Evolutionary conservation across 2,329 filamentous ascomycete genomes (phyloP).

Genomic region (Penicillium sp.): DNA sequence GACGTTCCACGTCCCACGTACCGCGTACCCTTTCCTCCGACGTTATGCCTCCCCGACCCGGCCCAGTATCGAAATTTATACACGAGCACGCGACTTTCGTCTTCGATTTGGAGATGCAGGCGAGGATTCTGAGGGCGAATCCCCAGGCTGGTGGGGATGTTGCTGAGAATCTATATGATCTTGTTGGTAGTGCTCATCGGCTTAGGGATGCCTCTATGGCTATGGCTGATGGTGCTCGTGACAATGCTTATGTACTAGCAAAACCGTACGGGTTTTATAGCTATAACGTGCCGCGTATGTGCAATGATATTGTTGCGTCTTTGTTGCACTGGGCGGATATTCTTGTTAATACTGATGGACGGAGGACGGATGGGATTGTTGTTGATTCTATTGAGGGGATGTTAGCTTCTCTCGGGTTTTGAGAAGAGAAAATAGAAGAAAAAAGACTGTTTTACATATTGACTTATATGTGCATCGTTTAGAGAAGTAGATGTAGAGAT

Average conservation of each 20-base stretch:
- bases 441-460: neutral
- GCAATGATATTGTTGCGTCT: neutral
- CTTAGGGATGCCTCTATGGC: neutral
- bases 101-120: neutral
- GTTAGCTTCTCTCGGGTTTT: neutral
- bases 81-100: neutral
- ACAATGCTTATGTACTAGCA: neutral
- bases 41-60: neutral
- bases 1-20: neutral
- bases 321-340: slow-evolving; percentile 10
- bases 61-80: neutral
- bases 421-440: neutral
- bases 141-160: slow-evolving; percentile 14
- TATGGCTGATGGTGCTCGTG: neutral
- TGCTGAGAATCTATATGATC: slow-evolving; percentile 9
- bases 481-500: neutral
- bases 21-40: neutral
- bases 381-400: neutral
- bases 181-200: slow-evolving; percentile 2
- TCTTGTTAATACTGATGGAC: slow-evolving; percentile 4
- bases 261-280: slow-evolving; percentile 6
- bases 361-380: slow-evolving; percentile 5
- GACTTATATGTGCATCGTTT: neutral
- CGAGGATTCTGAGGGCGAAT: neutral
- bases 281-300: neutral